Percentiles rank a stretch among this genome's conserved stretches.
Conservation (phyloP, 495 filamentous ascomycete genomes). For the Penicillium canescens region DNA sequence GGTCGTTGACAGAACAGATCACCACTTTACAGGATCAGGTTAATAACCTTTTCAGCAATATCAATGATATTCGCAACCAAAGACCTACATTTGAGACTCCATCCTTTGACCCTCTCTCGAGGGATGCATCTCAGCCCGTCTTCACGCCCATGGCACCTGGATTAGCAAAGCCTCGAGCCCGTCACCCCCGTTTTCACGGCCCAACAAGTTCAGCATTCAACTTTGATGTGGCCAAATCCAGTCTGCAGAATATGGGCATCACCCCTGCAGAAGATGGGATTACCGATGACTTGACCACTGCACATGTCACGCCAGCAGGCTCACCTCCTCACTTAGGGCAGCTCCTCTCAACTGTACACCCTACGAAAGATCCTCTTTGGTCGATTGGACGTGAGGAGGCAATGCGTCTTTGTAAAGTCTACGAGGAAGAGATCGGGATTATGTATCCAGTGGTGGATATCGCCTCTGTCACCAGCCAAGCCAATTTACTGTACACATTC, state of each 20-base stretch:
- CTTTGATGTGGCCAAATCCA: conserved; percentile 83
- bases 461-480: conserved; percentile 62
- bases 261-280: conserved; percentile 53
- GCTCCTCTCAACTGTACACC: conserved; percentile 36
- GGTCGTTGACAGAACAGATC: conserved; percentile 73
- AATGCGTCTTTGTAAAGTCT: conserved; percentile 66
- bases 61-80: conserved; percentile 62
- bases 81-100: conserved; percentile 38
- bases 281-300: conserved; percentile 55
- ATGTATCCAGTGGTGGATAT: conserved; percentile 86
- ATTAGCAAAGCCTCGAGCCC: conserved; percentile 36
- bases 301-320: conserved; percentile 50
- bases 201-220: conserved; percentile 86
- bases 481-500: conserved; percentile 65
- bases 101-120: conserved; percentile 37
- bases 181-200: conserved; percentile 73
- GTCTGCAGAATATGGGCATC: conserved; percentile 87
- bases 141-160: conserved; percentile 35
- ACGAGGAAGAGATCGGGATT: conserved; percentile 80
- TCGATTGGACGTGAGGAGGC: conserved; percentile 69
- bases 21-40: conserved; percentile 80
- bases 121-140: conserved; percentile 37
- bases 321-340: conserved; percentile 49
- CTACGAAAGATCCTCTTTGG: conserved; percentile 74
- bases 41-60: conserved; percentile 66